Base-by-base conservation (phyloP, 805 yeast species). In the Diddensiella transvaalensis region DNA sequence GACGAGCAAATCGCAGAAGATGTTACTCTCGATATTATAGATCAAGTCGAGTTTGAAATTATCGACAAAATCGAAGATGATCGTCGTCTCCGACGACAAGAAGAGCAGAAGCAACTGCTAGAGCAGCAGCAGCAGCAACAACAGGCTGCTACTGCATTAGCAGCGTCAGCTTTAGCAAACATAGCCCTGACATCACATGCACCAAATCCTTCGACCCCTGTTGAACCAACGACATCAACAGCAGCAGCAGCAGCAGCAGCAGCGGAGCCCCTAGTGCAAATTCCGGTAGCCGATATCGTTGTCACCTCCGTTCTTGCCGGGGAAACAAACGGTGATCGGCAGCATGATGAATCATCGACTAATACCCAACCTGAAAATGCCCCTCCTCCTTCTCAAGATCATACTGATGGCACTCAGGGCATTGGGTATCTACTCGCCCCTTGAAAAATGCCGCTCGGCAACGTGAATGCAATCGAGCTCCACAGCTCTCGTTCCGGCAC, bases 21-120 rank as follows among this genome's bases (percentile, higher is more conserved):
- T 54, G 77, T 85, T 55, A 80, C 79, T 1, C 83, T 84, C 80
- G 99, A 93, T 66, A 61, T 89, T 2, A 60, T 91, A 2, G 97
- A 93, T 61, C 96, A 93, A 65, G 76, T 85, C 0, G 90, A 85
- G 49, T 83, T 51, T 33, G 61, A 59, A 35, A 40, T 60, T 29
- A 32, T 42, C 13, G 60, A 56, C 32, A 17, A 32, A 24, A 10
- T 39, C 2, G 52, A 42, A 17, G 53, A 49, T 19, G 49, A 37
- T n/a, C n/a, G n/a, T n/a, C n/a, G 22, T 32, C 40, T 13, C 29
- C 18, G 30, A 17, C 6, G 42, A 38, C 13, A 18, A 5, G n/a
- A 19, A 33, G 38, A 38, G 26, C n/a, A 13, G 42, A n/a, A n/a
- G n/a, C n/a, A 29, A 29, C 13, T 11, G n/a, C 33, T 29, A n/a